Evolutionary conservation across 129 eudicot genomes (phyloP).

Genomic region (Arctium lappa): DNA sequence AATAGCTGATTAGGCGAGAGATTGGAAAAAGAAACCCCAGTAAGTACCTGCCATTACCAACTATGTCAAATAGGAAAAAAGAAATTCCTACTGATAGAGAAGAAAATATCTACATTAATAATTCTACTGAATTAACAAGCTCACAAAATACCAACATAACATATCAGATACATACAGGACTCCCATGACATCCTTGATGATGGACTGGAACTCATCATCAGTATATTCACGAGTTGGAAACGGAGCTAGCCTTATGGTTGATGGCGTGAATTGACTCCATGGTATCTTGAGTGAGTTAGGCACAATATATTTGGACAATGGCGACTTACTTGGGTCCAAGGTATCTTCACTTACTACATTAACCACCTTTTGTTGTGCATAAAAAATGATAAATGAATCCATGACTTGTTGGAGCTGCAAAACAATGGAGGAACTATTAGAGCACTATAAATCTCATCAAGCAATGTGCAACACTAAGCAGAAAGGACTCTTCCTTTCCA

Average conservation of each 20-base stretch:
- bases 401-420: slow-evolving; percentile 92
- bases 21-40: slow-evolving; percentile 98
- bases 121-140: neutral
- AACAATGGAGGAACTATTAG: slow-evolving; percentile 2
- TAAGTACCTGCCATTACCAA: slow-evolving; percentile 63
- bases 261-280: slow-evolving; percentile 73
- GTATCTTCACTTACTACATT: slow-evolving; percentile 32
- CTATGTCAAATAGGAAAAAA: slow-evolving; percentile 1
- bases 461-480: slow-evolving; percentile 12
- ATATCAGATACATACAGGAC: slow-evolving; percentile 66
- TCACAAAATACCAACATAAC: neutral
- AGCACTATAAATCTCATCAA: slow-evolving; percentile 3
- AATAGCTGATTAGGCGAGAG: slow-evolving; percentile 92
- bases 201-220: slow-evolving; percentile 98
- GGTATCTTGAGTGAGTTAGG: slow-evolving; percentile 37
- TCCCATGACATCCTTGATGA: slow-evolving; percentile 96
- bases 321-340: slow-evolving; percentile 21
- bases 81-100: neutral
- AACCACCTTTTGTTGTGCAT: slow-evolving; percentile 55
- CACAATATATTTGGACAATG: slow-evolving; percentile 20
- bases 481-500: neutral
- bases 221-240: slow-evolving; percentile 99
- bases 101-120: neutral
- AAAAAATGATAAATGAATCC: slow-evolving; percentile 87
- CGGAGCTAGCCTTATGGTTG: slow-evolving; percentile 86